Evolutionary conservation across 805 yeast species (phyloP).

Genomic region (Ogataea sp.): DNA sequence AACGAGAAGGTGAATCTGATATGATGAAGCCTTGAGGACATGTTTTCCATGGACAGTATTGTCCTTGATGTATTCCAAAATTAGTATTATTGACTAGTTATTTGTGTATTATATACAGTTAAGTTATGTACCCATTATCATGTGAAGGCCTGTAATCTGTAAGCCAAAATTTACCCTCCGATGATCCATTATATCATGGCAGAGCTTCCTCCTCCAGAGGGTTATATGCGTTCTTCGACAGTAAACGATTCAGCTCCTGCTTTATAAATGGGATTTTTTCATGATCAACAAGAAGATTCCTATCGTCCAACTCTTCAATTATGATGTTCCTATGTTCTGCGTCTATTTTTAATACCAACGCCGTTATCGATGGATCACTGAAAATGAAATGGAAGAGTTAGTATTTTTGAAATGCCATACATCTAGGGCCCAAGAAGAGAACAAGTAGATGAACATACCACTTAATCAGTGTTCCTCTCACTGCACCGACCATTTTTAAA

Average conservation of each 20-base stretch:
- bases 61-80: too few relatives aligned
- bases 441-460: too few relatives aligned
- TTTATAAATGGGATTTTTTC: constrained; percentile 71
- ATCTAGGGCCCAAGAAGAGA: too few relatives aligned
- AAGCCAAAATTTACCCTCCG: too few relatives aligned
- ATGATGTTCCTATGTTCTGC: constrained; percentile 62
- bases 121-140: too few relatives aligned
- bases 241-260: constrained; percentile 61
- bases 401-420: too few relatives aligned
- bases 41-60: too few relatives aligned
- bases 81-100: too few relatives aligned
- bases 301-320: constrained; percentile 81
- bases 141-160: too few relatives aligned
- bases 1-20: background rate
- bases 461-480: constrained; percentile 44
- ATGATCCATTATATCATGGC: background rate
- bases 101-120: too few relatives aligned
- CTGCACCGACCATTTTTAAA: constrained; percentile 39
- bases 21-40: too few relatives aligned
- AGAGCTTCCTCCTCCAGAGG: constrained; percentile 62
- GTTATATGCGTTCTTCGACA: constrained; percentile 79
- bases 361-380: constrained; percentile 88
- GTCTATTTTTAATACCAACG: constrained; percentile 79
- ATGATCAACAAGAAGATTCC: constrained; percentile 77
- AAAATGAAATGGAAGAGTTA: too few relatives aligned